Percentiles rank a stretch among this genome's conserved stretches.
phyloP scores from a whole-genome alignment of 352 stramenopile genomes.

The Phytopythium mirpurense region DNA sequence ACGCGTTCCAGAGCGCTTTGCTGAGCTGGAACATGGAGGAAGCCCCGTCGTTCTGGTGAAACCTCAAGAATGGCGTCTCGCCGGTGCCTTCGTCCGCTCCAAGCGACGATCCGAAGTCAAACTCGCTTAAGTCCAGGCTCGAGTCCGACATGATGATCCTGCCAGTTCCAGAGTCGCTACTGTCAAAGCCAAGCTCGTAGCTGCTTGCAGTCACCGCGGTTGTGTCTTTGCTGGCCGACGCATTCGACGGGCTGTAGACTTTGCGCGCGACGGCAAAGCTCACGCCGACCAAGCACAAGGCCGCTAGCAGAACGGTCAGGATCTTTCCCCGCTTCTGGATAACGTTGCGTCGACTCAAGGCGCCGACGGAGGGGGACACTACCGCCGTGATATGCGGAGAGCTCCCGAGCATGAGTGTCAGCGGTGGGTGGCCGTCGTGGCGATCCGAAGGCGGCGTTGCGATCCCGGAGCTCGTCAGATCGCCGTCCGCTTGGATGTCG shows the following conservation, averaged over 20 bases:
- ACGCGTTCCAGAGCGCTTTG: conserved; percentile 54
- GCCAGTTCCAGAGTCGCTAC: background rate
- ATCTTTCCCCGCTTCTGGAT: conserved; percentile 11
- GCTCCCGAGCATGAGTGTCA: background rate
- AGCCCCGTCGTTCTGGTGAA: conserved; percentile 8
- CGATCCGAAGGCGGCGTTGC: background rate
- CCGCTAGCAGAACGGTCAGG: conserved; percentile 9
- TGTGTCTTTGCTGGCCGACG: background rate
- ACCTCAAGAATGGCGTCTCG: background rate
- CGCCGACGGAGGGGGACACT: background rate
- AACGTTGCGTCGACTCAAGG: background rate
- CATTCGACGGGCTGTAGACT: background rate
- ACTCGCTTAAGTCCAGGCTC: background rate
- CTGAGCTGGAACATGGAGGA: conserved; percentile 40
- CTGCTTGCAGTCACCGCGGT: background rate
- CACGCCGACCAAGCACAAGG: conserved; percentile 12
- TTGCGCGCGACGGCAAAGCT: conserved; percentile 8
- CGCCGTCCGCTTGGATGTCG: background rate
- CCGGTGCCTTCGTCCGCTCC: conserved; percentile 2
- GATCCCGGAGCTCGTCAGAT: conserved; percentile 4
- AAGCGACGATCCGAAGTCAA: conserved; percentile 6
- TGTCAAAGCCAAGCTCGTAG: background rate
- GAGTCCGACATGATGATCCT: background rate
- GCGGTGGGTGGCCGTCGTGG: background rate
- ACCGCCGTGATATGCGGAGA: background rate